These are phyloP conservation scores for Neurospora sp. DNA, from an alignment of 495 filamentous ascomycete genomes.

Conservation along the genomic window DNA sequence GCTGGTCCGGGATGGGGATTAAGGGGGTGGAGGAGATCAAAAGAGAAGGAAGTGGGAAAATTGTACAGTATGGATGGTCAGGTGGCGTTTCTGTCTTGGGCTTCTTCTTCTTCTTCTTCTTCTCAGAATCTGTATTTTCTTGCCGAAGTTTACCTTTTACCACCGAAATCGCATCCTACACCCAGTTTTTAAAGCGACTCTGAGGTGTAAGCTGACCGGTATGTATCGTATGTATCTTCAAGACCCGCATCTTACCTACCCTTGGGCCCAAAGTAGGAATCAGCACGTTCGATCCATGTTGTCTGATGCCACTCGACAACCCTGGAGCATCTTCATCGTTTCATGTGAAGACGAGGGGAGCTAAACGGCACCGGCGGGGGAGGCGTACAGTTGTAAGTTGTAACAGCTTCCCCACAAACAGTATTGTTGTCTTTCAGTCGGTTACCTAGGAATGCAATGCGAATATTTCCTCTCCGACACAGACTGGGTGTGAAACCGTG, in stretches of 20 bases:
- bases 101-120: not conserved
- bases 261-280: not conserved
- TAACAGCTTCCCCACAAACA: not conserved
- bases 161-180: not conserved
- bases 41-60: not conserved
- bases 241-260: not conserved
- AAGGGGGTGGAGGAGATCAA: not conserved
- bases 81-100: not conserved
- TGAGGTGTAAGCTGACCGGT: not conserved
- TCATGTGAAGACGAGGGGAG: not conserved
- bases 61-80: not conserved
- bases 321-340: not conserved
- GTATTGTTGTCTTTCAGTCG: not conserved
- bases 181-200: not conserved
- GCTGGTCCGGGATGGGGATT: constrained; percentile 46
- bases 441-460: not conserved
- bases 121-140: not conserved
- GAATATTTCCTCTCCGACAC: not conserved
- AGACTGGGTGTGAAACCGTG: too few species aligned
- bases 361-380: not conserved
- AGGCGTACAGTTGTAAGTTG: not conserved
- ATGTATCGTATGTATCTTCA: not conserved
- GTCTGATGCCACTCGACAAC: not conserved
- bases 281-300: not conserved
- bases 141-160: not conserved